Evolutionary conservation across 2,329 filamentous ascomycete genomes (phyloP), one percentile per base, ranked within the genome.

Genomic region (Harringtonia lauricola): DNA sequence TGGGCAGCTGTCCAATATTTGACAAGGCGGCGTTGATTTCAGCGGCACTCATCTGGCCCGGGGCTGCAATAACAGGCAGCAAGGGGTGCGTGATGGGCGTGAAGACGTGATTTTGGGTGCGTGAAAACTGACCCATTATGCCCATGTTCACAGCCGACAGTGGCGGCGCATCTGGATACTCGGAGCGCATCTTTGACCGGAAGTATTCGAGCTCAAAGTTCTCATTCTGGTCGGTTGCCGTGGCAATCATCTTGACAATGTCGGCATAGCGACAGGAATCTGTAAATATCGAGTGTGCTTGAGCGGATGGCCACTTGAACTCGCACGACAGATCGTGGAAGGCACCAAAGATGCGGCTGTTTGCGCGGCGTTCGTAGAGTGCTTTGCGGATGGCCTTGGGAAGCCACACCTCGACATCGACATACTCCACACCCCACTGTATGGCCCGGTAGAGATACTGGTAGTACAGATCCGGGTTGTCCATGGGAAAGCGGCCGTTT

Each of bases 121-220:
- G 75, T 1, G 86, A 92, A 40, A 94, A 76, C 57, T 94, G 86
- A 12, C 87, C 87, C n/a, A 79, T 76, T 53, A 86, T 81, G 22
- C 85, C 85, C 85, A 92, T 92, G 60, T 92, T 92, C 52, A 94
- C 77, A 8, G 83, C 86, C 2, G 86, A 92, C 29, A 94, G 70
- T 1, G 84, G 83, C 10, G 86, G 85, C 9, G 72, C 70, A 49
- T 81, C 71, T 0, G 82, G 74, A 51, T 83, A 81, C 49, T 82
- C 77, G 26, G 74, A 67, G 55, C 79, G 79, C 57, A 92, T 81
- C 51, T 79, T 75, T 12, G 84, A 87, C 26, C 86, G 80, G 63
- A 94, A 94, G 61, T 89, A 89, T 60, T 94, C 87, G 29, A 94
- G 72, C 64, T 94, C 86, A 57, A 94, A 92, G 61, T 94, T 92